A percentile compares a stretch with the other conserved stretches of the same genome.
phyloP scores from a whole-genome alignment of 257 asterid genomes.

The Rhazya stricta region DNA sequence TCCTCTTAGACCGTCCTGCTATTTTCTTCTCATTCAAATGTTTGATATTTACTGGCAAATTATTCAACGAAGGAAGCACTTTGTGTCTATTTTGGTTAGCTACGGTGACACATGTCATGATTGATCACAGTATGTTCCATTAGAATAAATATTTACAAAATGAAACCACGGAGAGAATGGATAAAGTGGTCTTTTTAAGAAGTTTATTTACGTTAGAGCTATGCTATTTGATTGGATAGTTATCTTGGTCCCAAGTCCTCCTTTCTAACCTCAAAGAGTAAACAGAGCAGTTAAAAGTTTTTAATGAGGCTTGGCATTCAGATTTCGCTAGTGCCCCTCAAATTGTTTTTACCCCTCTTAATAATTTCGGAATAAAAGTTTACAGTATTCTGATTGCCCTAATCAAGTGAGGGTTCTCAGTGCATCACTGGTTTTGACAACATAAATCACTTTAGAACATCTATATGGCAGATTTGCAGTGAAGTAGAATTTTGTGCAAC shows the following conservation, averaged over 20 bases:
- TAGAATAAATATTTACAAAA: too few species aligned
- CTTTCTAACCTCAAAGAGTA: neutral
- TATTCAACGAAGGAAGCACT: neutral
- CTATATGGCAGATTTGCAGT: neutral
- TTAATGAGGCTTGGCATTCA: neutral
- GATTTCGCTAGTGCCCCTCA: neutral
- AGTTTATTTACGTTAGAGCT: neutral
- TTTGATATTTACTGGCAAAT: neutral
- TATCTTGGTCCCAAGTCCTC: neutral
- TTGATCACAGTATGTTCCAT: too few species aligned
- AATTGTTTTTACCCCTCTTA: too few species aligned
- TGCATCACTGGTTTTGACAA: neutral
- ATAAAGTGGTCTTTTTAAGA: neutral
- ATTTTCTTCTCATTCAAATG: neutral
- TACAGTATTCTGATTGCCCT: neutral
- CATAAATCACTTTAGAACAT: neutral
- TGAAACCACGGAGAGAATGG: too few species aligned
- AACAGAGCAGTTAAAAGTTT: neutral
- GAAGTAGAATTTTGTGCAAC: neutral
- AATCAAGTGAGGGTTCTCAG: neutral
- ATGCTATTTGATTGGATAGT: neutral
- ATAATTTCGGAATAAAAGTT: too few species aligned
- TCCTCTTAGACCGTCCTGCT: too few species aligned
- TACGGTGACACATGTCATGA: neutral
- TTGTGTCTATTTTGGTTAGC: neutral